Percentiles rank a stretch among this genome's conserved stretches.
Conservation (phyloP, 805 yeast species). For the Yarrowia keelungensis region DNA sequence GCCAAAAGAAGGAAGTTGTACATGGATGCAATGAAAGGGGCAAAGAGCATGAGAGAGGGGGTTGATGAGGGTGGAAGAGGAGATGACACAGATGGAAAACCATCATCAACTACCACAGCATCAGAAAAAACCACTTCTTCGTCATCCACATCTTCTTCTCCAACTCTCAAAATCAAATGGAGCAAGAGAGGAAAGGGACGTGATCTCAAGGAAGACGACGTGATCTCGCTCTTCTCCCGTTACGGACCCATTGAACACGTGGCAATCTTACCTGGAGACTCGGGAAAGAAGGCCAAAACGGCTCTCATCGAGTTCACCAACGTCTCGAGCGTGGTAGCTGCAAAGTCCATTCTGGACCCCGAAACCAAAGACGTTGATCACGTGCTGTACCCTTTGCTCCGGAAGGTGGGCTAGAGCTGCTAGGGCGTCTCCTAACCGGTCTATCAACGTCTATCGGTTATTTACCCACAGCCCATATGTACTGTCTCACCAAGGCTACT, state of each 20-base stretch:
- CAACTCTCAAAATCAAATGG: constrained; percentile 26
- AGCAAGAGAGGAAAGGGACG: constrained; percentile 16
- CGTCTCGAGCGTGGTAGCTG: constrained; percentile 23
- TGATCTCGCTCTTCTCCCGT: constrained; percentile 15
- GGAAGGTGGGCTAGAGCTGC: constrained; percentile 12
- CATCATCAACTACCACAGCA: no score
- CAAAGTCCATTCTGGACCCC: constrained; percentile 23
- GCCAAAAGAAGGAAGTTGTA: constrained; percentile 42
- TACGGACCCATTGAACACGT: constrained; percentile 33
- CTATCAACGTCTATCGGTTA: no score
- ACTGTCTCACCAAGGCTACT: neutral
- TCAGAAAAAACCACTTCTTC: no score
- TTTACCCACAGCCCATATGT: no score
- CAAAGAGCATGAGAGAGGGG: neutral
- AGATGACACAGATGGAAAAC: no score
- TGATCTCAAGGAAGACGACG: constrained; percentile 24
- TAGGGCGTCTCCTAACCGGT: no score
- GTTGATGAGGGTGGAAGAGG: no score
- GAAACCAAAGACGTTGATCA: constrained; percentile 12
- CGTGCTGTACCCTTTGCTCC: constrained; percentile 1
- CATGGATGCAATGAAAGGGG: constrained; percentile 38
- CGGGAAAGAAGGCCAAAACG: constrained; percentile 24
- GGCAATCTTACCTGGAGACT: constrained; percentile 29
- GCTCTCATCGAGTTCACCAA: constrained; percentile 38
- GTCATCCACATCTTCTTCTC: neutral